A percentile compares a stretch with the other conserved stretches of the same genome.
These are phyloP conservation scores for Porcisia hertigi DNA, from an alignment of 208 protist species.

Conservation along the genomic window DNA sequence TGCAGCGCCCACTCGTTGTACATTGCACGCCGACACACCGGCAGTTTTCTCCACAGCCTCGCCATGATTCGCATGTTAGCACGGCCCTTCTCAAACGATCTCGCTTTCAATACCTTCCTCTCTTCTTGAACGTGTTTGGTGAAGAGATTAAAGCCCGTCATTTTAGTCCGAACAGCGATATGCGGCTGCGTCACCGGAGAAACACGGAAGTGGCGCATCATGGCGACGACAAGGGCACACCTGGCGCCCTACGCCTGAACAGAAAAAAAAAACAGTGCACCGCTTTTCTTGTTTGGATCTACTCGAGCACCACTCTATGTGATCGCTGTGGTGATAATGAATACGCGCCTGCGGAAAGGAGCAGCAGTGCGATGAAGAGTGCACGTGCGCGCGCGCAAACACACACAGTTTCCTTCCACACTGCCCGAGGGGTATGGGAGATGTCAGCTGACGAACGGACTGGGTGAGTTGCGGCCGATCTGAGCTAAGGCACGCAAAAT, in stretches of 20 bases:
- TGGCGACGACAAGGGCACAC: not conserved
- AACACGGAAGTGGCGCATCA: conserved; percentile 26
- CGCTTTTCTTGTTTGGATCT: not conserved
- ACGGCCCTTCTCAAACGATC: conserved; percentile 33
- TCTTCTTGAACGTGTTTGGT: conserved; percentile 38
- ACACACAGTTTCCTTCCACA: conserved; percentile 1
- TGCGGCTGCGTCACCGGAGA: conserved; percentile 2
- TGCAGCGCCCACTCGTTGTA: conserved; percentile 58
- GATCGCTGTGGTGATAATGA: not conserved
- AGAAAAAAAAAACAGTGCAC: not conserved
- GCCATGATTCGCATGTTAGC: conserved; percentile 54
- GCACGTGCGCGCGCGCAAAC: not conserved
- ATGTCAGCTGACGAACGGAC: not conserved
- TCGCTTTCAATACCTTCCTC: conserved; percentile 32
- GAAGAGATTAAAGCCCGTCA: conserved; percentile 76
- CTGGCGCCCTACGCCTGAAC: not conserved
- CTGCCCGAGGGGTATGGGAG: not conserved
- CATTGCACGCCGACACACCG: conserved; percentile 17
- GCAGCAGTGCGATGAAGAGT: not conserved
- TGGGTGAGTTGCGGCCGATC: not conserved
- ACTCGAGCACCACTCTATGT: not conserved
- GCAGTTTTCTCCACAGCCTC: conserved; percentile 39
- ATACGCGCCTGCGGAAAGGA: not conserved
- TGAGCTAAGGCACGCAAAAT: not conserved
- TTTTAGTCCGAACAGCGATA: conserved; percentile 27